Evolutionary conservation across 1,284 basidiomycete genomes (phyloP), one percentile per base, ranked within the genome.

Genomic region (Mycena sp.): DNA sequence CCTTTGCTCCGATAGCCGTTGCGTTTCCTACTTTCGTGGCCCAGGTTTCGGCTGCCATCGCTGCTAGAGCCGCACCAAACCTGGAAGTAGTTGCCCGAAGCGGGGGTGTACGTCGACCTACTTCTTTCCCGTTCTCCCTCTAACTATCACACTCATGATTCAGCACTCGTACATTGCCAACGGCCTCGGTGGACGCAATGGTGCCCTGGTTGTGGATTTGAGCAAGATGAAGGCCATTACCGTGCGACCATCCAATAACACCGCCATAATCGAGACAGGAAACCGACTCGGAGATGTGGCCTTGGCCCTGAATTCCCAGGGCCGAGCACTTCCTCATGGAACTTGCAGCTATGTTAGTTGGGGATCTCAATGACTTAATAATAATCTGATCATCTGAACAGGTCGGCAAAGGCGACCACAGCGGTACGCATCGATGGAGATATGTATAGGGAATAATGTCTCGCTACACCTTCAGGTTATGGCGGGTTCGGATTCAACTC

Each of bases 101-200:
- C 54, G 72, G 72, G 19, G 72, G 72, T 7, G 72, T 72, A 45
- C 30, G 72, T 65, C 43, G 19, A 28, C 16, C 1, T 17, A n/a
- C 17, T 7, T 6, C 21, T 17, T 29, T 37, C 11, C 26, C 21
- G 14, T 38, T 25, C 0, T 11, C 12, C 23, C 4, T 16, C 29
- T 32, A 14, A 48, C 29, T 11, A 57, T 6, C 16, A 14, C 19
- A 11, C 26, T 1, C 49, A 6, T 28, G 25, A 16, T 16, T 12
- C 29, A 77, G 76, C 81, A 83, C 60, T 78, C 75, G 44, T 82
- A 83, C 61, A 79, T 80, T 23, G 81, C 79, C 7, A 81, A 80
- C 63, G 78, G 80, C 2, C 72, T 82, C 5, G 80, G 79, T 28
- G 80, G 81, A 12, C 74, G 74, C 56, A 71, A 78, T 45, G 79